Base-by-base conservation (phyloP, 2,329 filamentous ascomycete genomes). In the Ramularia endophylla region DNA sequence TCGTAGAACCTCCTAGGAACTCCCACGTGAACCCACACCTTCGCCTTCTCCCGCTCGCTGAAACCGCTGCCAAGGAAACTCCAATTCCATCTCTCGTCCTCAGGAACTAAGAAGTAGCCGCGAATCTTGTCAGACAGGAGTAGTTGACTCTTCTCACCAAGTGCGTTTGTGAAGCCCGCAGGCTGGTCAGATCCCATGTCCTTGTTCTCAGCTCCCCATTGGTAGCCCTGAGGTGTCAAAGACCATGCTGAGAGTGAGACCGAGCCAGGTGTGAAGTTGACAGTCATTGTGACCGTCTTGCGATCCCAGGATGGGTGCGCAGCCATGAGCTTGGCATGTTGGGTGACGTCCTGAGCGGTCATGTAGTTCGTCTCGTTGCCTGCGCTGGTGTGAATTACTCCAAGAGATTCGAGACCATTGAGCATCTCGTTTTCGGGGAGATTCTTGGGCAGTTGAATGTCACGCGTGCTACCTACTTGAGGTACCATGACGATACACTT, bases 401-500 rank as follows among this genome's bases (percentile, higher is more conserved):
- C 92, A 9, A 98, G 75, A 4, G 92, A 87, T 67, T 98, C 92
- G 62, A 98, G 76, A 42, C 76, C 77, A 46, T 85, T 78, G 30
- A 98, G 79, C 63, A 89, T 87, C 60, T 95, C 88, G 66, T 95
- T 88, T 65, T 94, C 85, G 3, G 92, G 94, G 8, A 97, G 71
- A 53, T 92, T 80, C 47, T 94, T 85, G 1, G 92, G 88, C 30
- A 97, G 72, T 64, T 95, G 88, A 4, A 97, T 84, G 57, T 90
- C 89, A 46, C 90, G 87, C 9, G 92, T 85, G 46, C 86, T 92
- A 43, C 92, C 92, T 45, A 97, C 89, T 66, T 98, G 92, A 4
- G 92, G 94, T 12, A 98, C 80, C 86, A 98, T 92, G 55, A 95
- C 90, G 57, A 98, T 95, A 53, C 87, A 94, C 58, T 85, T 83